Base-by-base conservation (phyloP, 2,329 filamentous ascomycete genomes). In the Microdochium nivale region DNA sequence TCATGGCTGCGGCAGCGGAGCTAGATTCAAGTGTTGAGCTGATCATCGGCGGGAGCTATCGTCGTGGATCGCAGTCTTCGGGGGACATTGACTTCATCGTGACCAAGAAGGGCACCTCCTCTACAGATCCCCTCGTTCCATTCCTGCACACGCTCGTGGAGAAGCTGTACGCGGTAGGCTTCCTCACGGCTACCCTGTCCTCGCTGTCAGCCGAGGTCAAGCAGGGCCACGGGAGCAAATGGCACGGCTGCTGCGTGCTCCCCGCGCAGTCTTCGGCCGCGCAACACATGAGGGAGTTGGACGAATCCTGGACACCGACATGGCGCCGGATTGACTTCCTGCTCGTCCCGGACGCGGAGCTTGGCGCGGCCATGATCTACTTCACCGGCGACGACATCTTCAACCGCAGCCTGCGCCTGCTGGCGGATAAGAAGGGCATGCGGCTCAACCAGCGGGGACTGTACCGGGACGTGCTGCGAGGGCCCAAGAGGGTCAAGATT, bases 361-460 rank as follows among this genome's bases (percentile, higher is more conserved):
- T 90, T 49, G 92, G 92, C 1, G 91, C 88, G 0, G 90, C 91
- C 0, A 65, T 96, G 55, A 79, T 96, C n/a, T 96, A 96, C 64
- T 97, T 96, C 62, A 96, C 92, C 0, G 92, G 92, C 1, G 94
- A 96, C 59, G 91, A 96, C 64, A 86, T 96, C 32, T 96, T 96
- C 71, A 96, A 96, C 66, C 77, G 91, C 16, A 95, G 88, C 62
- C 80, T 96, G 65, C 74, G 92, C 56, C 69, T 95, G 16, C 67
- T 96, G 56, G 90, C 90, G 14, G 81, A 83, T 37, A 90, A 83
- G 68, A 94, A 88, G 69, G 81, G 83, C 0, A 90, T 95, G 88
- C 72, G 87, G 49, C 65, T 97, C 51, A 96, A 96, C 59, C 91
- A 96, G 68, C 75, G 79, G 27, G 92, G 90, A 0, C 65, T 97